Percentiles rank a stretch among this genome's conserved stretches.
These are phyloP conservation scores for Trametes hirsuta DNA, from an alignment of 1,284 basidiomycete species.

Conservation along the genomic window DNA sequence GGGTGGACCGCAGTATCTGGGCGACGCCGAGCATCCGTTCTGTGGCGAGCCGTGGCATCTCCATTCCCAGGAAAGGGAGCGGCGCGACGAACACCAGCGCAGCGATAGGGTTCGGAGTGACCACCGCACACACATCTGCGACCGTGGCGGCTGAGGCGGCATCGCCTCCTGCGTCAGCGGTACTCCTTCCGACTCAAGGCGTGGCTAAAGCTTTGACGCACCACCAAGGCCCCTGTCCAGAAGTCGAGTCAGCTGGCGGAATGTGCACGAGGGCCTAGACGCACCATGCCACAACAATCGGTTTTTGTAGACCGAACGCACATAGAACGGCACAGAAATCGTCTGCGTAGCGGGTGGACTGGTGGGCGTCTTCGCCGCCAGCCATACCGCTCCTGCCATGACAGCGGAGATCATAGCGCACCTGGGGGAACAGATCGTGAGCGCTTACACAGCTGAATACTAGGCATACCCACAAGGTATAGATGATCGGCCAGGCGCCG, in stretches of 20 bases:
- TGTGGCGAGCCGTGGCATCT: constrained; percentile 17
- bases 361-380: constrained; percentile 21
- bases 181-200: not conserved
- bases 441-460: not conserved
- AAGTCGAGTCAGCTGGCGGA: not conserved
- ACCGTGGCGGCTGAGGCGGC: constrained; percentile 22
- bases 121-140: constrained; percentile 26
- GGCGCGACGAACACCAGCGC: constrained; percentile 28
- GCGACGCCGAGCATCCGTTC: constrained; percentile 21
- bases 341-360: constrained; percentile 28
- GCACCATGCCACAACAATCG: constrained; percentile 33
- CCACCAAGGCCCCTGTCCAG: constrained; percentile 19
- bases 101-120: constrained; percentile 18
- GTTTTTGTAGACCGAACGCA: constrained; percentile 29
- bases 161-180: not conserved
- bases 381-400: constrained; percentile 35
- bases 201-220: constrained; percentile 1
- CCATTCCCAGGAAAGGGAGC: constrained; percentile 24
- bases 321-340: constrained; percentile 33
- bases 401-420: constrained; percentile 38
- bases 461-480: constrained; percentile 35
- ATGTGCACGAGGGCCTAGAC: constrained; percentile 9
- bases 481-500: constrained; percentile 31
- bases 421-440: constrained; percentile 20
- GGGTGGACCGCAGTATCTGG: constrained; percentile 16